Evolutionary conservation across 2,329 filamentous ascomycete genomes (phyloP).

Genomic region (Phoma herbarum): DNA sequence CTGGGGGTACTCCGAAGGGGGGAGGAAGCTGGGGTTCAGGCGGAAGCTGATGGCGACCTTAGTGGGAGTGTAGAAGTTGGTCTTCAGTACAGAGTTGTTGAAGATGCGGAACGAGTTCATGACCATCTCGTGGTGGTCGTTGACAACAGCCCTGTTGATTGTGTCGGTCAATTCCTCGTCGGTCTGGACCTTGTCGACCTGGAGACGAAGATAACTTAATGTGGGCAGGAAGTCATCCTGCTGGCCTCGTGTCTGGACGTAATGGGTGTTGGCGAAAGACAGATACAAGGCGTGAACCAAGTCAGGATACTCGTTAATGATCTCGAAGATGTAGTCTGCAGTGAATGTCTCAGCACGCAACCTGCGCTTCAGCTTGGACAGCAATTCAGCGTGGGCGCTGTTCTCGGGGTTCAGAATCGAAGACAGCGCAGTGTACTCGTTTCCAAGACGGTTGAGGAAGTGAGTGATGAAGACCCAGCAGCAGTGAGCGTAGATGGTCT

Average conservation of each 20-base stretch:
- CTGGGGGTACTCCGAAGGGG: slow-evolving; percentile 90
- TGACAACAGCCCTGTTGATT: slow-evolving; percentile 59
- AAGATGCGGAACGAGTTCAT: slow-evolving; percentile 97
- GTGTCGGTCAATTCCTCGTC: slow-evolving; percentile 51
- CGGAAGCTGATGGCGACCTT: slow-evolving; percentile 98
- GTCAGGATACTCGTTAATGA: slow-evolving; percentile 88
- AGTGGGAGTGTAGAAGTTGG: slow-evolving; percentile 96
- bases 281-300: slow-evolving; percentile 89
- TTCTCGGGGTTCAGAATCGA: slow-evolving; percentile 83
- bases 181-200: slow-evolving; percentile 67
- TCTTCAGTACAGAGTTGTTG: slow-evolving; percentile 93
- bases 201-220: slow-evolving; percentile 71
- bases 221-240: slow-evolving; percentile 75
- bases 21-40: slow-evolving; percentile 86
- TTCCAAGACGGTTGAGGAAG: slow-evolving; percentile 92
- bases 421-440: slow-evolving; percentile 88
- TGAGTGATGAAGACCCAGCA: slow-evolving; percentile 98
- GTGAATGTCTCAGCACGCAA: slow-evolving; percentile 97
- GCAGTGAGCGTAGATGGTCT: slow-evolving; percentile 96
- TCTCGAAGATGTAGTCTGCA: slow-evolving; percentile 96
- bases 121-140: slow-evolving; percentile 97
- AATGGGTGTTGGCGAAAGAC: slow-evolving; percentile 88
- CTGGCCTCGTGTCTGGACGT: slow-evolving; percentile 71
- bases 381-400: slow-evolving; percentile 82
- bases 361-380: slow-evolving; percentile 94